These are phyloP conservation scores for Eragrostis curvula DNA, from an alignment of 176 grass and related monocot genomes.

Conservation along the genomic window DNA sequence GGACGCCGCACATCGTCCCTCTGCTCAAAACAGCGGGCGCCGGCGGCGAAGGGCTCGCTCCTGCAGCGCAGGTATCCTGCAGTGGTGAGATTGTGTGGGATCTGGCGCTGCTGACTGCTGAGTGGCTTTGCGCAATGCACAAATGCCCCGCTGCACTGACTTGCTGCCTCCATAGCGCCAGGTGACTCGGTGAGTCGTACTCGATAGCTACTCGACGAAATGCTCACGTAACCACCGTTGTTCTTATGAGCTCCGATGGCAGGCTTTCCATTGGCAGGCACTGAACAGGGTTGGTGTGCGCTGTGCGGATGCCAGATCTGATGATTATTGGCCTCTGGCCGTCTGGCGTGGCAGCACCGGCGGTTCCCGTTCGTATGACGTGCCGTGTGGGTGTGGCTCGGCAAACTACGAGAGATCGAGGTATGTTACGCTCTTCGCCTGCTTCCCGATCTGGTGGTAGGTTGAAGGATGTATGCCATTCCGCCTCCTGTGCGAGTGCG, in stretches of 20 bases:
- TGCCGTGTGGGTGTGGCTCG: neutral
- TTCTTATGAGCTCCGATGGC: neutral
- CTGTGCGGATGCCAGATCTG: neutral
- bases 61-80: too few relatives aligned
- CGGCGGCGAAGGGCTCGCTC: neutral
- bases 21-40: neutral
- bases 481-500: neutral
- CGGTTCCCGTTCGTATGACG: neutral
- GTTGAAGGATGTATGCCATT: neutral
- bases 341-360: neutral
- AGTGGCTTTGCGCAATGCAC: neutral
- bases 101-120: neutral
- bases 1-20: neutral
- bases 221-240: neutral
- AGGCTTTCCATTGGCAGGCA: neutral
- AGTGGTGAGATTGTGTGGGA: neutral
- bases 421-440: neutral
- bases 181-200: neutral
- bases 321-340: neutral
- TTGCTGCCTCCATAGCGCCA: neutral
- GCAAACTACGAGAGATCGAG: neutral
- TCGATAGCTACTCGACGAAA: constrained; percentile 8
- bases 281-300: neutral
- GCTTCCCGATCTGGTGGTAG: neutral
- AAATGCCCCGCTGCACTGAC: neutral